These are phyloP conservation scores for Pholiota adiposa DNA, from an alignment of 1,284 basidiomycete genomes.

Conservation along the genomic window DNA sequence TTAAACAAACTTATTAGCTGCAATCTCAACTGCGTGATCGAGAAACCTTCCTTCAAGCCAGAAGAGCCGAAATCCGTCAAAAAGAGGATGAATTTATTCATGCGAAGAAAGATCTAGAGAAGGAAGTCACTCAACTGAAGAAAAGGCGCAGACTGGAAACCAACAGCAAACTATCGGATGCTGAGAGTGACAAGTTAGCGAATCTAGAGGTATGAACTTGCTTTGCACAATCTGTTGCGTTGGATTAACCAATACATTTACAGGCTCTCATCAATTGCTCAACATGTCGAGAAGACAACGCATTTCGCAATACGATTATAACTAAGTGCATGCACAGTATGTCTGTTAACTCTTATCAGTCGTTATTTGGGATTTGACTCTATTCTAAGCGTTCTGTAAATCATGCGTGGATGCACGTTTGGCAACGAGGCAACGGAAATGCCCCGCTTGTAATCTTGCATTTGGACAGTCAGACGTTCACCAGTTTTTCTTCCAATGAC, in stretches of 20 bases:
- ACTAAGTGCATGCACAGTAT: slow-evolving; percentile 95
- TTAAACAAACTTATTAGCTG: slow-evolving; percentile 18
- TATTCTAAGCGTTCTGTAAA: slow-evolving; percentile 81
- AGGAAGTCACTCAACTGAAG: slow-evolving; percentile 49
- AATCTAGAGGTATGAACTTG: slow-evolving; percentile 6
- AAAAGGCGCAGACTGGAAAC: slow-evolving; percentile 30
- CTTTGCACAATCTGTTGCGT: too few species aligned
- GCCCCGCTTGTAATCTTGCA: slow-evolving; percentile 86
- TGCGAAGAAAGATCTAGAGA: slow-evolving; percentile 58
- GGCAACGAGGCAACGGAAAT: slow-evolving; percentile 92
- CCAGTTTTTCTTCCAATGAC: slow-evolving; percentile 82
- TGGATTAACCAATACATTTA: slow-evolving; percentile 11
- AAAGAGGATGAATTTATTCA: slow-evolving; percentile 51
- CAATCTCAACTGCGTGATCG: slow-evolving; percentile 28
- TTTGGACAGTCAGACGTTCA: slow-evolving; percentile 92
- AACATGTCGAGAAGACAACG: slow-evolving; percentile 71
- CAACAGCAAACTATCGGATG: slow-evolving; percentile 42
- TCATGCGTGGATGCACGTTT: slow-evolving; percentile 88
- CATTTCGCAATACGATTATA: slow-evolving; percentile 87
- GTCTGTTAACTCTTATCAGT: slow-evolving; percentile 35
- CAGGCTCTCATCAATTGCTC: slow-evolving; percentile 92
- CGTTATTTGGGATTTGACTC: slow-evolving; percentile 8
- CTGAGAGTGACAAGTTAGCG: slow-evolving; percentile 33
- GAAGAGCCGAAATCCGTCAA: slow-evolving; percentile 42
- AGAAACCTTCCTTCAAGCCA: slow-evolving; percentile 38